Conservation (phyloP, 768 basidiomycete genomes). For the Suillus tomentosus region DNA sequence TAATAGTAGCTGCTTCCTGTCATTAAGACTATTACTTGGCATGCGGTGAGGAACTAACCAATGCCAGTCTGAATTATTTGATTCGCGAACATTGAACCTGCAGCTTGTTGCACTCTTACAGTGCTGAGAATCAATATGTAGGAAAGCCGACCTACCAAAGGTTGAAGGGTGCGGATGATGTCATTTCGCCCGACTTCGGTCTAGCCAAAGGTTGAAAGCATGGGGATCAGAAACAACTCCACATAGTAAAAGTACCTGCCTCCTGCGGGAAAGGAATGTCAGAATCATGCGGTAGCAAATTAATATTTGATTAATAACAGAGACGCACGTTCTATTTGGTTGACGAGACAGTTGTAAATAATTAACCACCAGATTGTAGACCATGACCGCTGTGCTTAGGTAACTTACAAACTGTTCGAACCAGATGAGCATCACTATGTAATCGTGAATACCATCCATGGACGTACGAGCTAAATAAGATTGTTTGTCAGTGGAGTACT, state of each 20-base stretch:
- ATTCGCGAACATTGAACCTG: no score
- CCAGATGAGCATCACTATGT: not conserved
- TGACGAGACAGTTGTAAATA: not conserved
- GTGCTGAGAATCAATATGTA: not conserved
- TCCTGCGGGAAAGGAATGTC: not conserved
- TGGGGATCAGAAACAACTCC: not conserved
- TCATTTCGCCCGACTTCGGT: fast-evolving
- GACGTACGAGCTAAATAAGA: not conserved
- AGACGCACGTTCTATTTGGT: not conserved
- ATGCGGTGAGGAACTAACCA: no score
- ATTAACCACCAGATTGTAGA: not conserved
- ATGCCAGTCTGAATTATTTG: no score
- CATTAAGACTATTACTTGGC: no score
- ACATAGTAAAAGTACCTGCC: not conserved
- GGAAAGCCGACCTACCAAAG: not conserved
- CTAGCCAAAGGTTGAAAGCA: not conserved
- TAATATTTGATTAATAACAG: not conserved
- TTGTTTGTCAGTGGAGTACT: not conserved
- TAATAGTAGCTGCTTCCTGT: no score
- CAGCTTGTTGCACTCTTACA: not conserved
- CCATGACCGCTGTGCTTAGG: not conserved
- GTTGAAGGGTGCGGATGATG: not conserved
- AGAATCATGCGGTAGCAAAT: not conserved
- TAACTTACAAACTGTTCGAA: not conserved
- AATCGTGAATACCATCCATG: not conserved